Conservation (phyloP, 2,329 filamentous ascomycete genomes). For the Botrytis hyacinthi region DNA sequence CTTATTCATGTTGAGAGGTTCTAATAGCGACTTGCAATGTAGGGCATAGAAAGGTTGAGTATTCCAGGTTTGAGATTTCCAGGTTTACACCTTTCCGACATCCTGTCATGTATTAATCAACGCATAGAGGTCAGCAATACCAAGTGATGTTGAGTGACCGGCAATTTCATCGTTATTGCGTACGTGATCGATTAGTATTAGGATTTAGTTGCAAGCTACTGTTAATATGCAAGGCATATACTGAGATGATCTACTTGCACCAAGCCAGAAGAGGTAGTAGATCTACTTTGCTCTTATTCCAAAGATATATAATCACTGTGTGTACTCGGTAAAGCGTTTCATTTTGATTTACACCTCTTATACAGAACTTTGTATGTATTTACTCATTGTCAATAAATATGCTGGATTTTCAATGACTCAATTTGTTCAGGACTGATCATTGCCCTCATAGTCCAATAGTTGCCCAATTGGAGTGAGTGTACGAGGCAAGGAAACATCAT, state of each 20-base stretch:
- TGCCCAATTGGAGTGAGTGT: background rate
- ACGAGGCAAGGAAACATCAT: background rate
- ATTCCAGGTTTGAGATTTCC: background rate
- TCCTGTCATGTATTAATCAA: background rate
- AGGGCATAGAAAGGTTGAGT: background rate
- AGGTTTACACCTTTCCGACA: background rate
- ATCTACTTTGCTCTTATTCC: background rate
- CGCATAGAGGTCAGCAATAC: background rate
- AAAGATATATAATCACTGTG: background rate
- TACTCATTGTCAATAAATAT: background rate
- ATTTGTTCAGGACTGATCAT: background rate
- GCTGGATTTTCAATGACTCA: background rate
- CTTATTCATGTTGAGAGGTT: background rate
- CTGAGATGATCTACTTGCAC: background rate
- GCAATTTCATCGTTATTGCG: background rate
- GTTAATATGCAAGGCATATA: background rate
- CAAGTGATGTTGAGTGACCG: background rate
- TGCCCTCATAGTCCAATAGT: background rate
- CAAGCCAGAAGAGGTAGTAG: background rate
- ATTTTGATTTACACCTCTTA: background rate
- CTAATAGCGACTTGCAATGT: background rate
- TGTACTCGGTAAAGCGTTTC: background rate
- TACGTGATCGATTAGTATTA: background rate
- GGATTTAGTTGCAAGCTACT: background rate
- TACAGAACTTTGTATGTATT: background rate